A percentile compares a stretch with the other conserved stretches of the same genome.
Evolutionary conservation across 352 stramenopile species (phyloP).

Genomic region (Phytopythium litorale): DNA sequence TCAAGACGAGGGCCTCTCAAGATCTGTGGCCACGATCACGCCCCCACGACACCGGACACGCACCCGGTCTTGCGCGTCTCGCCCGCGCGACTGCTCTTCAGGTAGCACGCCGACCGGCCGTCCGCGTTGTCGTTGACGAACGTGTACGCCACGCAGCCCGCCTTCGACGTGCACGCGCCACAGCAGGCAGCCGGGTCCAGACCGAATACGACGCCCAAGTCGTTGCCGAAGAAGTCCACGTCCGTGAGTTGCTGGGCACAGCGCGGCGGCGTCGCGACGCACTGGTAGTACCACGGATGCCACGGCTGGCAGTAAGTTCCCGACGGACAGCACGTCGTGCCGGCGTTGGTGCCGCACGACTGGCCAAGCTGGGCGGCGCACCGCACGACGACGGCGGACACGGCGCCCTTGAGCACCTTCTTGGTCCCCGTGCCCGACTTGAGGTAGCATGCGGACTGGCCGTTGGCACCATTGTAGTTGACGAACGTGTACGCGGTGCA

Average conservation of each 20-base stretch:
- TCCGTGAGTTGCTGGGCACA: constrained; percentile 13
- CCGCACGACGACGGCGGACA: constrained; percentile 7
- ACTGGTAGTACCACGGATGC: constrained; percentile 17
- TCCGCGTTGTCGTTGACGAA: constrained; percentile 41
- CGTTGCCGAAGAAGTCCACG: constrained; percentile 15
- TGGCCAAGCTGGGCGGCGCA: background rate
- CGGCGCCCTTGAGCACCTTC: background rate
- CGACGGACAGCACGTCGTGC: constrained; percentile 14
- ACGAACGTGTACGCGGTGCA: constrained; percentile 59
- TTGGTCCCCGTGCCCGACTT: constrained; percentile 28
- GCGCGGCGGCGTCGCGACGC: constrained; percentile 14
- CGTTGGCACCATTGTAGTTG: constrained; percentile 14
- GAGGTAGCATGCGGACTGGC: constrained; percentile 32
- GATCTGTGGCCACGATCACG: background rate
- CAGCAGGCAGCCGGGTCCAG: constrained; percentile 10
- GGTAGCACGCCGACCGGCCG: constrained; percentile 43
- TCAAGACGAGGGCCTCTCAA: too few species aligned
- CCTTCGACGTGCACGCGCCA: constrained; percentile 13
- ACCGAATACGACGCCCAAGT: constrained; percentile 14
- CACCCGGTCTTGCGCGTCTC: constrained; percentile 28
- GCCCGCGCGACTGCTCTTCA: constrained; percentile 28
- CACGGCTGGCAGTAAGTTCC: constrained; percentile 25
- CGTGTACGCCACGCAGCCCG: constrained; percentile 23
- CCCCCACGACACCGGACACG: constrained; percentile 21
- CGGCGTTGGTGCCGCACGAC: constrained; percentile 5